Evolutionary conservation across 306 rosid species (phyloP).

Genomic region (Sicyos edulis): DNA sequence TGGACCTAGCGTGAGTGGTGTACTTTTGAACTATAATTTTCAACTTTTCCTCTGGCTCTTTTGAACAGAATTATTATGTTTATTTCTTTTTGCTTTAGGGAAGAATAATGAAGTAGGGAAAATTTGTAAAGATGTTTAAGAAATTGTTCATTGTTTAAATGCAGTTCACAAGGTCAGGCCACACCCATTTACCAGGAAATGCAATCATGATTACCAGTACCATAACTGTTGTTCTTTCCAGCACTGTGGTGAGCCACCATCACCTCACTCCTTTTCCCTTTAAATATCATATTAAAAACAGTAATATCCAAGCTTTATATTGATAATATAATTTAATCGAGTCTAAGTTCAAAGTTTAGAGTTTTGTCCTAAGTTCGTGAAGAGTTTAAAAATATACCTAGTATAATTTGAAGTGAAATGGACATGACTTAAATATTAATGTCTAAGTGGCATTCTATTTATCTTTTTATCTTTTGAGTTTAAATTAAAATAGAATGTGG

Average conservation of each 20-base stretch:
- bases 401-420: too few relatives aligned
- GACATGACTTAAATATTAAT: too few relatives aligned
- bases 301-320: background rate
- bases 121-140: background rate
- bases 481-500: too few relatives aligned
- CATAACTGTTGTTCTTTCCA: constrained; percentile 90
- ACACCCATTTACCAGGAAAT: constrained; percentile 55
- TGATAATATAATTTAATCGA: background rate
- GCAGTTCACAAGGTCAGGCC: constrained; percentile 84
- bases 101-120: constrained; percentile 7
- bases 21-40: constrained; percentile 9
- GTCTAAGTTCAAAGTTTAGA: background rate
- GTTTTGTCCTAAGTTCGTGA: too few relatives aligned
- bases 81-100: background rate
- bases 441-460: too few relatives aligned
- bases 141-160: constrained; percentile 1
- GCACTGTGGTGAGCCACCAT: constrained; percentile 70
- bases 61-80: background rate
- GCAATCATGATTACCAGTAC: constrained; percentile 97
- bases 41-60: background rate
- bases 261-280: background rate
- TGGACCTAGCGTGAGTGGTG: background rate
- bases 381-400: too few relatives aligned
- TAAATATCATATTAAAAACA: background rate
- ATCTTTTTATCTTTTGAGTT: too few relatives aligned